These are phyloP conservation scores for Alternaria ethzedia DNA, from an alignment of 2,329 filamentous ascomycete species.

Conservation along the genomic window DNA sequence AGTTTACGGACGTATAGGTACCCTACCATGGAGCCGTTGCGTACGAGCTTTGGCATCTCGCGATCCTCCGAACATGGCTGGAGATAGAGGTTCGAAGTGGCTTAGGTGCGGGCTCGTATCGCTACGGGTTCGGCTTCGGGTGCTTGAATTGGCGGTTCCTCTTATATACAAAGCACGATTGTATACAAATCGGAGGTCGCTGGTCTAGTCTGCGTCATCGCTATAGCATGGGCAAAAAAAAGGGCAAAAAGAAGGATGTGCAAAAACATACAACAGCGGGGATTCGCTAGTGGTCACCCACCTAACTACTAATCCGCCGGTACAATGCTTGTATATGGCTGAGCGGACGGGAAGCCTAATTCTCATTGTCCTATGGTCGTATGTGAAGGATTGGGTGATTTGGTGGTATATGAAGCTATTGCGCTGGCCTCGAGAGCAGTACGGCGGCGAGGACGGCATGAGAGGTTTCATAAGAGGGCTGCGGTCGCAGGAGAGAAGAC, in stretches of 20 bases:
- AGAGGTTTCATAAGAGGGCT: no score
- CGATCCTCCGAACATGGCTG: background rate
- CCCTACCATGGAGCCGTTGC: background rate
- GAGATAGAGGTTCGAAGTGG: background rate
- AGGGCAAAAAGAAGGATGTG: background rate
- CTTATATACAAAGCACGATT: background rate
- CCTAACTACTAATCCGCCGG: no score
- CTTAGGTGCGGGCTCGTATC: background rate
- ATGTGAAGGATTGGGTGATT: background rate
- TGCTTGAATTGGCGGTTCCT: background rate
- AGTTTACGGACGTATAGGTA: background rate
- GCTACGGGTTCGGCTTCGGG: background rate
- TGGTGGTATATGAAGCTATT: background rate
- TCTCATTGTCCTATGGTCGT: background rate
- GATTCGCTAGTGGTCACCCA: no score
- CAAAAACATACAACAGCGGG: background rate
- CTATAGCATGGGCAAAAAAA: background rate
- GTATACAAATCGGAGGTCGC: background rate
- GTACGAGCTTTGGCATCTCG: background rate
- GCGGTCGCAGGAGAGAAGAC: background rate
- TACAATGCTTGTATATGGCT: background rate
- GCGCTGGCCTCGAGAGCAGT: background rate
- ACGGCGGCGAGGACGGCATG: no score
- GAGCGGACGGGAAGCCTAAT: background rate
- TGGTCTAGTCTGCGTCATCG: background rate